Base-by-base conservation (phyloP, 2,329 filamentous ascomycete species). In the Clarireedia homoeocarpa region DNA sequence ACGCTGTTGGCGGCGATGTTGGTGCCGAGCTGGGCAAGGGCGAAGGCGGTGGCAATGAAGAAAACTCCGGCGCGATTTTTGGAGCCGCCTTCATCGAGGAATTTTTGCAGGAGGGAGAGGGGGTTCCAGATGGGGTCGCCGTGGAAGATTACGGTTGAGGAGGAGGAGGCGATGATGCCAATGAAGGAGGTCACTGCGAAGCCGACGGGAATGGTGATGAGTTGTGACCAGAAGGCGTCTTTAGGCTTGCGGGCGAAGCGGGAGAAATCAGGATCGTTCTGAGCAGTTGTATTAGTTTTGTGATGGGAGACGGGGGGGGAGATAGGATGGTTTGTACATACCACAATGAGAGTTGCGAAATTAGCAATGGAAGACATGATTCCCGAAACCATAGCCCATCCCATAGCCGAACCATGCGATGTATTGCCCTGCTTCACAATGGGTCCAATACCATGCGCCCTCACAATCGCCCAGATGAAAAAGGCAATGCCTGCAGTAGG, bases 341-440 rank as follows among this genome's bases (percentile, higher is more conserved):
- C 61, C 58, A 86, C 79, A 63, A 96, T 94, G 36, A 96, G 78
- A 0, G 91, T 90, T 1, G 90, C 88, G 67, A 96, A 96, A 73
- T 96, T 96, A 65, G 89, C 88, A 61, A 96, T 91, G 4, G 88
- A 85, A 24, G 81, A 85, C 90, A 96, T 95, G 72, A 95, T 85
- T 39, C 89, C 89, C 59, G 85, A 86, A 58, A 96, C 80, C 57
- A 96, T 84, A 24, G 84, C 81, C 91, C 91, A 96, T 1, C 77
- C 89, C 3, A 96, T 77, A 0, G 78, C 77, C 58, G 81, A 85
- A 27, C 91, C 91, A 4, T 81, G 72, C 4, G 82, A 71, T 4
- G 74, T 81, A 47, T 81, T 79, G 0, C 79, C 74, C 67, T 92
- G 86, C 56, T 84, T 77, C 24, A 96, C 79, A 62, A 96, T 89